A percentile compares a stretch with the other conserved stretches of the same genome.
Evolutionary conservation across 805 yeast species (phyloP).

Genomic region (Wickerhamomyces ciferrii): DNA sequence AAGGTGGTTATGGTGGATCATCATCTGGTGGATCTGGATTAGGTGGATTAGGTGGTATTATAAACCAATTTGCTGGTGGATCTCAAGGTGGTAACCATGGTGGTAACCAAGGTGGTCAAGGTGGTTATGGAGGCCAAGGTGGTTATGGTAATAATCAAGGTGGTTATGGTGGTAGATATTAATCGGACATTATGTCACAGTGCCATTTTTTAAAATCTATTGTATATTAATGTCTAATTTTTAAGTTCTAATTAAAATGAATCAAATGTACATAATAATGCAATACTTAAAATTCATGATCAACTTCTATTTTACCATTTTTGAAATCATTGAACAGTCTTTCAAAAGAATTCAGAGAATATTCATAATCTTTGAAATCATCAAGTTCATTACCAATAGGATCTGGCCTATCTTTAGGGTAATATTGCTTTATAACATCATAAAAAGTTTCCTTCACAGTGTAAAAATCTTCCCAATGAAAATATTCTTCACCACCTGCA

Average conservation of each 20-base stretch:
- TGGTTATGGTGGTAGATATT: constrained; percentile 1
- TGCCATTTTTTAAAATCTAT: background rate
- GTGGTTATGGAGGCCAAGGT: constrained; percentile 2
- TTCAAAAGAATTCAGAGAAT: constrained; percentile 14
- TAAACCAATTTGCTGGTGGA: constrained; percentile 3
- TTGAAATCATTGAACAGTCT: constrained; percentile 15
- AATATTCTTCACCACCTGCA: constrained; percentile 19
- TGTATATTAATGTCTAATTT: background rate
- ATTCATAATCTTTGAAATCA: constrained; percentile 7
- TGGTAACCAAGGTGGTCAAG: background rate
- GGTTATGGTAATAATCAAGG: constrained; percentile 4
- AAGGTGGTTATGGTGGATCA: background rate
- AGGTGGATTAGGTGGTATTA: constrained; percentile 1
- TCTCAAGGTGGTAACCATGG: background rate
- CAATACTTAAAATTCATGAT: background rate
- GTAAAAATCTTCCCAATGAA: constrained; percentile 30
- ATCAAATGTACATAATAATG: too few species aligned
- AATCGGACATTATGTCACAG: too few species aligned
- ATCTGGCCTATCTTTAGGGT: constrained; percentile 26
- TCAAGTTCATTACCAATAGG: constrained; percentile 22
- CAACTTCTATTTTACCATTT: constrained; percentile 4
- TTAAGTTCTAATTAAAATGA: too few species aligned
- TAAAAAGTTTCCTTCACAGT: constrained; percentile 24
- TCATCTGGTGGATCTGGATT: constrained; percentile 1
- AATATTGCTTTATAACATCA: constrained; percentile 21